These are phyloP conservation scores for Carallia pectinifolia DNA, from an alignment of 345 rosid species.

Conservation along the genomic window DNA sequence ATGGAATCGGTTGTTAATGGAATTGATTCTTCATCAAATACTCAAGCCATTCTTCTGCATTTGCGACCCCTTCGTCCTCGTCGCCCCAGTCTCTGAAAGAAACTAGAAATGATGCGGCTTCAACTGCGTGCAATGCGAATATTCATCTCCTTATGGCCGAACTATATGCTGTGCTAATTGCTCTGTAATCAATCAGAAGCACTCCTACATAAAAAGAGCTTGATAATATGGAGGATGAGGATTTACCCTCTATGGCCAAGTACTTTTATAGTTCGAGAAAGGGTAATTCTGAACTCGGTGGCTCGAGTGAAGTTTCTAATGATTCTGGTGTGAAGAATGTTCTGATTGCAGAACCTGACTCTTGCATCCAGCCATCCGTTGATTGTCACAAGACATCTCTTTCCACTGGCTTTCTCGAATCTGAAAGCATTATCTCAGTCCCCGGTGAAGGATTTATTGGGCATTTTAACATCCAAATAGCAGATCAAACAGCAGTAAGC, in stretches of 20 bases:
- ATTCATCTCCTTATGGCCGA: constrained; percentile 21
- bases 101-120: constrained; percentile 35
- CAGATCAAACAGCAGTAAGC: constrained; percentile 39
- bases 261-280: constrained; percentile 23
- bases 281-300: constrained; percentile 22
- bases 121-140: constrained; percentile 16
- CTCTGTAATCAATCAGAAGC: constrained; percentile 33
- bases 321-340: constrained; percentile 21
- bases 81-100: constrained; percentile 45
- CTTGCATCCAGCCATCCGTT: constrained; percentile 29
- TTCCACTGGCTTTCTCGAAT: constrained; percentile 39
- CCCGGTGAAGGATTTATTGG: constrained; percentile 29
- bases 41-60: constrained; percentile 27
- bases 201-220: constrained; percentile 12
- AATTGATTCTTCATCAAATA: constrained; percentile 42
- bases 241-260: constrained; percentile 32
- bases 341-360: constrained; percentile 22
- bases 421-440: constrained; percentile 37
- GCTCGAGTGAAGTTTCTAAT: constrained; percentile 15
- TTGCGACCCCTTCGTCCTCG: constrained; percentile 27
- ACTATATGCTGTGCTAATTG: constrained; percentile 25
- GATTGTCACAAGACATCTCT: constrained; percentile 37
- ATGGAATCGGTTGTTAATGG: constrained; percentile 60
- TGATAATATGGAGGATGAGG: constrained; percentile 23
- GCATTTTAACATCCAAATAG: constrained; percentile 29